Evolutionary conservation across 805 yeast species (phyloP), one percentile per base, ranked within the genome.

Genomic region (Danielia oregonensis): DNA sequence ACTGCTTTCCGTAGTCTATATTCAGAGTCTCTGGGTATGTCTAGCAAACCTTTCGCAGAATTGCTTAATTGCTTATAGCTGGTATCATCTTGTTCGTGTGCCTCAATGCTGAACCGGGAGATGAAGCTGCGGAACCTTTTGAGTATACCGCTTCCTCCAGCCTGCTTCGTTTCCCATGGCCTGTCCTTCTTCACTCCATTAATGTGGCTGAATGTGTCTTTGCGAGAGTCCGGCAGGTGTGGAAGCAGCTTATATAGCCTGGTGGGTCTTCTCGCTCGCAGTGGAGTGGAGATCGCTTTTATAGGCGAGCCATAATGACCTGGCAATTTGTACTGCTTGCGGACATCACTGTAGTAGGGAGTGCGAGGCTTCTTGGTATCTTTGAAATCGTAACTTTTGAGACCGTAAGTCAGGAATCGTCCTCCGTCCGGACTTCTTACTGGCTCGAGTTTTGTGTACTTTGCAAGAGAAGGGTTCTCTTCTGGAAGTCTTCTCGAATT

Each of bases 231-330:
- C 9, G 22, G 22, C 22, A 19, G 22, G 9, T 19, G 9, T 9
- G 22, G 22, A 7, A 19, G 22, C 9, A 19, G 9, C 22, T 19
- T 19, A 9, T 19, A 19, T 9, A 19, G 9, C 9, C 22, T 19
- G 22, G 22, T 7, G 22, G 22, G 22, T 9, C 22, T 6, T 19
- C 9, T 19, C 6, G 22, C 6, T 19, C 22, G 6, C 22, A 19
- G 6, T 19, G 22, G 22, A 19, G 22, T 19, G 9, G 22, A 19
- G 6, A 37, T 37, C 26, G 29, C 40, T 17, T 37, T 36, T 4
- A 37, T 32, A 7, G 40, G 40, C 37, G 33, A 36, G 16, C 34
- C 37, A 33, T 26, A 37, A 11, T 33, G 25, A 11, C 40, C 37
- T 2, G 34, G 32, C 19, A 27, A 26, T 16, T 22, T 26, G n/a